Conservation (phyloP, 2,329 filamentous ascomycete species). For the Sporothrix pseudoabietina region DNA sequence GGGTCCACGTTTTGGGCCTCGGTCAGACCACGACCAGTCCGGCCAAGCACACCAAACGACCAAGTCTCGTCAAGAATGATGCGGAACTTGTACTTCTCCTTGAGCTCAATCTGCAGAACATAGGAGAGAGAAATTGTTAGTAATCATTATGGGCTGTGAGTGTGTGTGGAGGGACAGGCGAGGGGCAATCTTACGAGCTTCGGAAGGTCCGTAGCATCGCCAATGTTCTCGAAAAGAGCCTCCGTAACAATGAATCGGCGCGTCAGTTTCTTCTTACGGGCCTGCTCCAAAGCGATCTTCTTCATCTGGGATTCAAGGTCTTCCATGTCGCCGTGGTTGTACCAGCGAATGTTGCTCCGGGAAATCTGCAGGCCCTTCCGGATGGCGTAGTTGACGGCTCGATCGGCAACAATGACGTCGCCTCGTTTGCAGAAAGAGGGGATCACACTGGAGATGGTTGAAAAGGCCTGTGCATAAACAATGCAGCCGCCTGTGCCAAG, state of each 20-base stretch:
- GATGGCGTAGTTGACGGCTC: constrained; percentile 89
- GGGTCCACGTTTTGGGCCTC: constrained; percentile 97
- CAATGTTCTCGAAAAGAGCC: constrained; percentile 86
- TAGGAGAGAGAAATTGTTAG: not conserved
- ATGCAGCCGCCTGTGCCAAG: constrained; percentile 87
- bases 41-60: constrained; percentile 92
- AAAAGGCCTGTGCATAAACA: constrained; percentile 94
- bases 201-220: constrained; percentile 81
- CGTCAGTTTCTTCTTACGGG: constrained; percentile 80
- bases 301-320: constrained; percentile 85
- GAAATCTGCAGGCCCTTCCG: constrained; percentile 93
- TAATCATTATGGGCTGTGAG: not conserved
- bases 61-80: constrained; percentile 96
- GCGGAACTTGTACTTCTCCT: constrained; percentile 96
- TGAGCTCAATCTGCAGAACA: constrained; percentile 72
- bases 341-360: constrained; percentile 89
- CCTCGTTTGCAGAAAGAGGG: constrained; percentile 96
- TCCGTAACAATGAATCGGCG: constrained; percentile 95
- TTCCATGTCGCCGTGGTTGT: constrained; percentile 93
- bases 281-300: constrained; percentile 84
- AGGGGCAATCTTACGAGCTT: constrained; percentile 65
- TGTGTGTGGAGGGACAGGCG: not conserved
- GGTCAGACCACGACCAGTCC: constrained; percentile 87
- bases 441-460: constrained; percentile 94
- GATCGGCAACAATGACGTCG: constrained; percentile 95